These are phyloP conservation scores for Eustoma russellianum DNA, from an alignment of 257 asterid genomes.

Conservation along the genomic window DNA sequence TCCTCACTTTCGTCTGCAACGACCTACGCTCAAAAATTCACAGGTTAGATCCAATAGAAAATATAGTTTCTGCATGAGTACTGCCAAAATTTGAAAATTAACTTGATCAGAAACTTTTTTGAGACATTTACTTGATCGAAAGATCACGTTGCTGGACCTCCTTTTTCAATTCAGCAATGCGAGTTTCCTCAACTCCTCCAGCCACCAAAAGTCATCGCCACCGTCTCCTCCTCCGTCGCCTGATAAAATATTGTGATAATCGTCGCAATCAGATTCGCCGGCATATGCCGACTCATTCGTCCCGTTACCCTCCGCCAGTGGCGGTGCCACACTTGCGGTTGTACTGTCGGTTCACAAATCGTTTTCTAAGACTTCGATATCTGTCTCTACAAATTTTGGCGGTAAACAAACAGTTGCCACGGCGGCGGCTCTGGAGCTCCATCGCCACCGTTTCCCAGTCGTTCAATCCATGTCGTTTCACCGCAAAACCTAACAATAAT, in stretches of 20 bases:
- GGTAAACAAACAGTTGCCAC: conserved; percentile 10
- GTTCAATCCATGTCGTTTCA: conserved; percentile 33
- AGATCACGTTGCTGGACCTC: conserved; percentile 24
- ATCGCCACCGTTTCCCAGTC: conserved; percentile 35
- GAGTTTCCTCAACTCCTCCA: conserved; percentile 24
- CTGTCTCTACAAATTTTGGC: conserved; percentile 24
- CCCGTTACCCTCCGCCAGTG: conserved; percentile 6
- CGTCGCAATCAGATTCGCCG: background rate
- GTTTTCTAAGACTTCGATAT: conserved; percentile 24
- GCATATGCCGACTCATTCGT: too few relatives aligned
- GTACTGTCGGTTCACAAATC: conserved; percentile 17
- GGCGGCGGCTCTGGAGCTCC: conserved; percentile 29
- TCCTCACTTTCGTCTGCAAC: conserved; percentile 32
- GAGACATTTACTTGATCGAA: conserved; percentile 21
- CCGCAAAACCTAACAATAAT: conserved; percentile 31
- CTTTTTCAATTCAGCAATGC: conserved; percentile 20
- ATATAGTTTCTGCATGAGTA: conserved; percentile 7
- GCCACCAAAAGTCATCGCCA: conserved; percentile 7
- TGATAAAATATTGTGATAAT: background rate
- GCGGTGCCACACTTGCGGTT: conserved; percentile 3
- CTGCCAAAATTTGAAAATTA: background rate
- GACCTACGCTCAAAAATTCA: conserved; percentile 26
- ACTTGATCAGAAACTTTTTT: too few relatives aligned
- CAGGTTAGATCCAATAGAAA: conserved; percentile 22
- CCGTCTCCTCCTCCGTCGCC: background rate